phyloP scores from a whole-genome alignment of 2,329 filamentous ascomycete genomes.

The Celoporthe dispersa region DNA sequence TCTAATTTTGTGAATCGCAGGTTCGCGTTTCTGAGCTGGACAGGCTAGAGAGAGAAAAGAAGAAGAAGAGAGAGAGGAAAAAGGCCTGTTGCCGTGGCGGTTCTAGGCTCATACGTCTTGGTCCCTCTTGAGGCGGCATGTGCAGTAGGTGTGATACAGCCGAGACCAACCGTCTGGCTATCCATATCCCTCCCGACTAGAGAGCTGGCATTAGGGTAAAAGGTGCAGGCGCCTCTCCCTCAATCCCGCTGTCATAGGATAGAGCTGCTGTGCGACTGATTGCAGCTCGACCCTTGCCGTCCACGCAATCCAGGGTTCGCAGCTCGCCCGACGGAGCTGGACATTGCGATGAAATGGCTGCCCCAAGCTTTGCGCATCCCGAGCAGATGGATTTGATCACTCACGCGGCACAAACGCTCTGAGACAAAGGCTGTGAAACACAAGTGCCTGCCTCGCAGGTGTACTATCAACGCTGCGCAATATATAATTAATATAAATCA shows the following conservation, averaged over 20 bases:
- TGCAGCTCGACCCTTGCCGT: background rate
- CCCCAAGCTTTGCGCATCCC: background rate
- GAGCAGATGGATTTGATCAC: background rate
- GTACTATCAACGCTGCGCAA: background rate
- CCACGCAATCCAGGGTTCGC: background rate
- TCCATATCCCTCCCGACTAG: background rate
- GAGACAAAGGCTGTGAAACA: background rate
- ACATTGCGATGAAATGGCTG: background rate
- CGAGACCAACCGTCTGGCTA: background rate
- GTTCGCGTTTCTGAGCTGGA: too few relatives aligned
- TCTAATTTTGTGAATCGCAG: too few relatives aligned
- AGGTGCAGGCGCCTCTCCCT: background rate
- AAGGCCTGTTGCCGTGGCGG: background rate
- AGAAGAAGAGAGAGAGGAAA: background rate
- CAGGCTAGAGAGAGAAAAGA: too few relatives aligned
- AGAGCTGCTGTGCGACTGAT: background rate
- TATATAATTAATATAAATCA: background rate
- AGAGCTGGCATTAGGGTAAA: background rate
- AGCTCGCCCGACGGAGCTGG: too few relatives aligned
- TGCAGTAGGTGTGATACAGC: background rate
- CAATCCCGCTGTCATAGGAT: background rate
- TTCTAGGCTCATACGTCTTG: too few relatives aligned
- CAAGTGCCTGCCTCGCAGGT: background rate
- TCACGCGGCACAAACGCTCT: background rate
- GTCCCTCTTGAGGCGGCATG: too few relatives aligned